A percentile compares a stretch with the other conserved stretches of the same genome.
These are phyloP conservation scores for Cyberlindnera americana DNA, from an alignment of 805 yeast species.

Conservation along the genomic window DNA sequence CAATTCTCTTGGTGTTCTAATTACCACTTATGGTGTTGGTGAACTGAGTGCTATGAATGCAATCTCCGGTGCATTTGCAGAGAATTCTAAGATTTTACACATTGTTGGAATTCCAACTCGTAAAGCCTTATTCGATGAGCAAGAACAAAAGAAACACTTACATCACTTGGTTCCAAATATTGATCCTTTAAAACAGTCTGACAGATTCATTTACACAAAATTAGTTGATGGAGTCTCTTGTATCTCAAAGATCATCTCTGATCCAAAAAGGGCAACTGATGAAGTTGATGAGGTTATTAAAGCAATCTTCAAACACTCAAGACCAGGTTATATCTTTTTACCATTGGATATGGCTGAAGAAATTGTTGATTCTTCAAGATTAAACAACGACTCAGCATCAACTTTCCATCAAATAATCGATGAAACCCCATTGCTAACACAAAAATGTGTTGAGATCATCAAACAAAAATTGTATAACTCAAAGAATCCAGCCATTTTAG, in stretches of 20 bases:
- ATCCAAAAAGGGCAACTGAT: slow-evolving; percentile 43
- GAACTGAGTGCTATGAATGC: slow-evolving; percentile 85
- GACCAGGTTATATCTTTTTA: slow-evolving; percentile 80
- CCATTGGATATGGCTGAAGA: slow-evolving; percentile 66
- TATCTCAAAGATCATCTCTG: slow-evolving; percentile 46
- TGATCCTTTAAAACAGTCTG: slow-evolving; percentile 48
- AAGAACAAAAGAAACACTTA: slow-evolving; percentile 31
- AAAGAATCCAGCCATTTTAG: slow-evolving; percentile 60
- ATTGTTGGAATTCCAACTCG: slow-evolving; percentile 66
- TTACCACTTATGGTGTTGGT: slow-evolving; percentile 82
- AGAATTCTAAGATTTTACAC: slow-evolving; percentile 73
- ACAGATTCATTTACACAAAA: slow-evolving; percentile 63
- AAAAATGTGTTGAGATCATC: slow-evolving; percentile 40
- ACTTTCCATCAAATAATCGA: slow-evolving; percentile 25
- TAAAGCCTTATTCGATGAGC: slow-evolving; percentile 26
- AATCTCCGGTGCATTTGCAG: slow-evolving; percentile 78
- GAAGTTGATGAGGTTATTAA: slow-evolving; percentile 68
- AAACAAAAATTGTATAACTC: slow-evolving; percentile 49
- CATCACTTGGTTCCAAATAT: slow-evolving; percentile 62
- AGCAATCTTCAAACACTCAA: slow-evolving; percentile 50
- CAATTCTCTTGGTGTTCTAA: slow-evolving; percentile 58
- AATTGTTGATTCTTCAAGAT: slow-evolving; percentile 35
- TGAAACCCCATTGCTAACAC: slow-evolving; percentile 26
- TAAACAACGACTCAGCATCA: slow-evolving; percentile 30
- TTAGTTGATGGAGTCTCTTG: slow-evolving; percentile 59